Evolutionary conservation across 345 rosid species (phyloP), one percentile per base, ranked within the genome.

Genomic region (Aquilaria yunnanensis): DNA sequence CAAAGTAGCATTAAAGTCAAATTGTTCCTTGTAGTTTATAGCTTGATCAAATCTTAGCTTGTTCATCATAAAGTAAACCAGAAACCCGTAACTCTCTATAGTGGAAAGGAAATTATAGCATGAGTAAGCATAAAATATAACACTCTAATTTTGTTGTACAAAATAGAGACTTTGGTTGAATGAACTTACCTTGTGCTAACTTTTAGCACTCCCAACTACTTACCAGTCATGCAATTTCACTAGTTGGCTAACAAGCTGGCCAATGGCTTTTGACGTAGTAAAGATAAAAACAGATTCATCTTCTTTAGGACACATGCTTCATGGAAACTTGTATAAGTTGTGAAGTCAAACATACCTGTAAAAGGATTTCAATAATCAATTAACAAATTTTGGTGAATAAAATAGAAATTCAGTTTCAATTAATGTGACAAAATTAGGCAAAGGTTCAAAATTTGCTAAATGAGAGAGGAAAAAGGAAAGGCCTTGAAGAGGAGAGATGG

Each of bases 211-310:
- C 23, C 95, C 95, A 78, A 85, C 90, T 10, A 85, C 84, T 32
- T 76, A 74, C 73, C 95, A 87, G 33, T 90, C 95, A 14, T 82
- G 81, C 61, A 85, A 63, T 73, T 87, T 85, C 59, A 90, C 90
- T 10, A 87, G 75, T 72, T 87, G 94, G 30, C 94, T 90, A 59
- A 84, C 90, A 72, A 86, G 87, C 64, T 84, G 93, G 31, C 93
- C 92, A 6, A 84, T 87, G 1, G 93, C 93, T 51, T 89, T 88
- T 2, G 90, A 79, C 60, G 88, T 86, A 0, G 90, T 88, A 65
- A 88, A 87, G 43, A 87, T 83, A 59, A 84, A 85, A 59, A 87
- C 82, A 45, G 47, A 63, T 0, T 85, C 90, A 23, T 82, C 90
- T 66, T 68, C 64, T 71, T 78, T 2, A 90, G 90, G 66, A 78